Conservation (phyloP, 352 stramenopile genomes). For the Paralagenidium karlingii region DNA sequence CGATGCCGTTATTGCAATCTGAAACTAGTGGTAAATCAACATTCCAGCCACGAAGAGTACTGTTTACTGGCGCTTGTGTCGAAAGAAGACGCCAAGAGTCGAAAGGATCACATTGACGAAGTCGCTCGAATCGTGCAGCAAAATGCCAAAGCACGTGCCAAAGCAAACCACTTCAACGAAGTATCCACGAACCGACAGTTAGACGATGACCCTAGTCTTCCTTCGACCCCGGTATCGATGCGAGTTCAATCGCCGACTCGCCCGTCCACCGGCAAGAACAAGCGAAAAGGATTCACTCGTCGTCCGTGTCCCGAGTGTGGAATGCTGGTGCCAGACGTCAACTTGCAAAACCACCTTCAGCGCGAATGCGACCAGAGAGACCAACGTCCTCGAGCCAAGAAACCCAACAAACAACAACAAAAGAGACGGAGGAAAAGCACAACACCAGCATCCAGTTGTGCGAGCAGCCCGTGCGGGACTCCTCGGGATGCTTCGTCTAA, state of each 20-base stretch:
- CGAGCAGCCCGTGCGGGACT: too few relatives aligned
- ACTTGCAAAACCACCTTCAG: slow-evolving; percentile 50
- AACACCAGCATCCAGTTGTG: too few relatives aligned
- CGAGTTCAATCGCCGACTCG: too few relatives aligned
- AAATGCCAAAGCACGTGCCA: slow-evolving; percentile 1
- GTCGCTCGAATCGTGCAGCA: slow-evolving; percentile 16
- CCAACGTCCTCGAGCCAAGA: slow-evolving; percentile 18
- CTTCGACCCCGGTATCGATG: too few relatives aligned
- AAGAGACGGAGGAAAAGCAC: slow-evolving; percentile 13
- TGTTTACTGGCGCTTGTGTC: slow-evolving; percentile 49
- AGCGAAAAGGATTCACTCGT: slow-evolving; percentile 24
- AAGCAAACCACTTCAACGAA: slow-evolving; percentile 1
- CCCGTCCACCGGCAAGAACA: too few relatives aligned
- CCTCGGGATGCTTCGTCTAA: too few relatives aligned
- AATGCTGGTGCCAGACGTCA: slow-evolving; percentile 36
- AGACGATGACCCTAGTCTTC: too few relatives aligned
- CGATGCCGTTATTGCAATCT: slow-evolving; percentile 47
- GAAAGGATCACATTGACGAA: slow-evolving; percentile 20
- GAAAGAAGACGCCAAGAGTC: slow-evolving; percentile 24
- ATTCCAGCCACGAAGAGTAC: slow-evolving; percentile 39
- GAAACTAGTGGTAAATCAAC: slow-evolving; percentile 23
- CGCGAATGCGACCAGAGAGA: too few relatives aligned
- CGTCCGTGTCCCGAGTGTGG: slow-evolving; percentile 52
- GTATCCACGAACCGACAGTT: slow-evolving; percentile 13
- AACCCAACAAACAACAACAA: slow-evolving; percentile 21